Conservation (phyloP, 1,139 yeast genomes). For the Geotrichum fermentans region DNA sequence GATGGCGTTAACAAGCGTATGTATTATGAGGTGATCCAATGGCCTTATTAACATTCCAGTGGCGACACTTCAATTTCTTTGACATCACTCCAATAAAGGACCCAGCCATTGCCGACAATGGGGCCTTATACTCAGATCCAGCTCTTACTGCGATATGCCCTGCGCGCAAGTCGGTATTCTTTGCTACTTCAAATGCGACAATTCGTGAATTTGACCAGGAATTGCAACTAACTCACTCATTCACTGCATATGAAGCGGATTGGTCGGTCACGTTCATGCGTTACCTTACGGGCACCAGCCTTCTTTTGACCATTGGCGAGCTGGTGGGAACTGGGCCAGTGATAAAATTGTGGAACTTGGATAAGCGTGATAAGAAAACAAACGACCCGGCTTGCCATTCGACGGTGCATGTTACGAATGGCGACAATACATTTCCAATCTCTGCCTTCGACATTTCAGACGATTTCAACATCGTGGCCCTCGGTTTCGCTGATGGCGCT, state of each 20-base stretch:
- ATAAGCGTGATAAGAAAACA: conserved; percentile 38
- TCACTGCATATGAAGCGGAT: conserved; percentile 56
- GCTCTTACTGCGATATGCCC: conserved; percentile 58
- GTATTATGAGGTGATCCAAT: conserved; percentile 1
- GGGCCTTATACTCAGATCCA: conserved; percentile 73
- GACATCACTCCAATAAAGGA: conserved; percentile 80
- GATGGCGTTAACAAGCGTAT: conserved; percentile 19
- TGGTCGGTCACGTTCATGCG: conserved; percentile 57
- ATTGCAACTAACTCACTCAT: conserved; percentile 46
- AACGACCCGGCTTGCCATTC: conserved; percentile 43
- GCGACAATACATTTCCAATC: conserved; percentile 65
- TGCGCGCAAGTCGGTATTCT: conserved; percentile 49
- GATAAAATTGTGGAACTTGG: conserved; percentile 69
- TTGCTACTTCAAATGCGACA: conserved; percentile 54
- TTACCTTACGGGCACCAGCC: conserved; percentile 45
- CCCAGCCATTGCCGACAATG: conserved; percentile 56
- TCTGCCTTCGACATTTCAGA: conserved; percentile 56
- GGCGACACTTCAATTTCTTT: conserved; percentile 89
- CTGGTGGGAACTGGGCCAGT: conserved; percentile 63
- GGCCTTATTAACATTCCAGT: conserved; percentile 37
- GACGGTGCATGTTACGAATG: conserved; percentile 45
- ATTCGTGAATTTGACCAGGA: conserved; percentile 56
- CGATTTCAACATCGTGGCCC: conserved; percentile 62
- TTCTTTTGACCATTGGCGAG: conserved; percentile 65
- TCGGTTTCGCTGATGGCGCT: conserved; percentile 86